Percentiles rank a stretch among this genome's conserved stretches.
Evolutionary conservation across 129 eudicot species (phyloP).

Genomic region (Ambrosia artemisiifolia): DNA sequence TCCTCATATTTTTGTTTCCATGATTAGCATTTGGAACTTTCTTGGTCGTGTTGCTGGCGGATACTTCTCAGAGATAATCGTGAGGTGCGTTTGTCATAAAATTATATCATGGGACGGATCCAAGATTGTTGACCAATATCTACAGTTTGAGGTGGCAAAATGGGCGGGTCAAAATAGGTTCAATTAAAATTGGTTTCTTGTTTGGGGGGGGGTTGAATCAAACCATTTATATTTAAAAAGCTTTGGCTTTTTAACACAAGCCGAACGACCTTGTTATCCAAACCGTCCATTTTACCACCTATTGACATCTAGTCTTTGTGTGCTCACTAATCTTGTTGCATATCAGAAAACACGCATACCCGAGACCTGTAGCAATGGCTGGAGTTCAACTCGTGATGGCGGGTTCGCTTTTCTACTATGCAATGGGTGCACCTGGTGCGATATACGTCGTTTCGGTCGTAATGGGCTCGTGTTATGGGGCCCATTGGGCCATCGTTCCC

Average conservation of each 20-base stretch:
- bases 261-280: too few species aligned
- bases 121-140: not conserved
- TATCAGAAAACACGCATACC: slow-evolving; percentile 57
- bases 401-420: slow-evolving; percentile 44
- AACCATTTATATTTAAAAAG: too few species aligned
- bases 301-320: too few species aligned
- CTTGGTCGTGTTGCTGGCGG: slow-evolving; percentile 81
- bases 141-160: not conserved
- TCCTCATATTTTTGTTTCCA: slow-evolving; percentile 56
- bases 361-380: slow-evolving; percentile 74
- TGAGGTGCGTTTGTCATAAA: slow-evolving; percentile 32
- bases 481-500: slow-evolving; percentile 82
- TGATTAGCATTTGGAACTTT: slow-evolving; percentile 78
- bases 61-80: slow-evolving; percentile 61
- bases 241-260: too few species aligned
- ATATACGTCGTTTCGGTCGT: slow-evolving; percentile 53
- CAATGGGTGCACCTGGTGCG: slow-evolving; percentile 50
- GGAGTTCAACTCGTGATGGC: slow-evolving; percentile 61
- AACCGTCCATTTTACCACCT: too few species aligned
- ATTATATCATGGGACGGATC: not conserved
- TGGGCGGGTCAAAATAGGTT: not conserved
- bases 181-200: too few species aligned
- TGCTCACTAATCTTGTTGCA: not conserved
- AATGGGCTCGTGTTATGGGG: slow-evolving; percentile 64
- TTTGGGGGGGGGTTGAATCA: too few species aligned